Evolutionary conservation across 2,329 filamentous ascomycete species (phyloP).

Genomic region (Cladosporium sp.): DNA sequence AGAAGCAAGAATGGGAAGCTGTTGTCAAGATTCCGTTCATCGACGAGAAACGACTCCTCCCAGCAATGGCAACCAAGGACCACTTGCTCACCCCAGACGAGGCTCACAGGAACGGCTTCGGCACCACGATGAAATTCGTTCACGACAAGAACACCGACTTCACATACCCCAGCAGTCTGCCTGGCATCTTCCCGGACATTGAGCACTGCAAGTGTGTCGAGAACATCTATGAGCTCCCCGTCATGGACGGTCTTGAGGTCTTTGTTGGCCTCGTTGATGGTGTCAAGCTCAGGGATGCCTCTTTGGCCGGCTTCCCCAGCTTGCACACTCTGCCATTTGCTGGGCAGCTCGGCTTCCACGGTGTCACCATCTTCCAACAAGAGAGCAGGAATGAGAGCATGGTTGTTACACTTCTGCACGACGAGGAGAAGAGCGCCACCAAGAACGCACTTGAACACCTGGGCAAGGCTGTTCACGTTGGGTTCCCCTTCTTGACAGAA

Average conservation of each 20-base stretch:
- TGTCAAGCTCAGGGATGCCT: conserved; percentile 73
- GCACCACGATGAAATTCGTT: conserved; percentile 88
- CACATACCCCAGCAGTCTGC: conserved; percentile 80
- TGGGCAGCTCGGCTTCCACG: conserved; percentile 78
- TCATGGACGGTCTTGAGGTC: conserved; percentile 83
- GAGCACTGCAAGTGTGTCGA: conserved; percentile 84
- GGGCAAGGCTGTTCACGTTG: conserved; percentile 81
- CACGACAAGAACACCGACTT: conserved; percentile 75
- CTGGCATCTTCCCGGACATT: conserved; percentile 87
- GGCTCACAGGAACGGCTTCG: conserved; percentile 80
- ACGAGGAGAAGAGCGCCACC: conserved; percentile 65
- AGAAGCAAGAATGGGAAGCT: conserved; percentile 99
- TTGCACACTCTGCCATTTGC: conserved; percentile 81
- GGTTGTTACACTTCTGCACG: conserved; percentile 77
- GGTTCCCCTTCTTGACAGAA: conserved; percentile 93
- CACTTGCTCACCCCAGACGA: conserved; percentile 72
- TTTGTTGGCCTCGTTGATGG: conserved; percentile 80
- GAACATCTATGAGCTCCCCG: conserved; percentile 93
- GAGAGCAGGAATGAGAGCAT: conserved; percentile 97
- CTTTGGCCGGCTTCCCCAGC: conserved; percentile 91
- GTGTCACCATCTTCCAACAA: conserved; percentile 90
- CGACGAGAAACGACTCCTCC: conserved; percentile 78
- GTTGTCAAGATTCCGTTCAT: conserved; percentile 99
- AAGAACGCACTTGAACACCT: conserved; percentile 74
- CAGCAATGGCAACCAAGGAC: conserved; percentile 83